Evolutionary conservation across 2,329 filamentous ascomycete genomes (phyloP).

Genomic region (Torrubiella hemipterigena): DNA sequence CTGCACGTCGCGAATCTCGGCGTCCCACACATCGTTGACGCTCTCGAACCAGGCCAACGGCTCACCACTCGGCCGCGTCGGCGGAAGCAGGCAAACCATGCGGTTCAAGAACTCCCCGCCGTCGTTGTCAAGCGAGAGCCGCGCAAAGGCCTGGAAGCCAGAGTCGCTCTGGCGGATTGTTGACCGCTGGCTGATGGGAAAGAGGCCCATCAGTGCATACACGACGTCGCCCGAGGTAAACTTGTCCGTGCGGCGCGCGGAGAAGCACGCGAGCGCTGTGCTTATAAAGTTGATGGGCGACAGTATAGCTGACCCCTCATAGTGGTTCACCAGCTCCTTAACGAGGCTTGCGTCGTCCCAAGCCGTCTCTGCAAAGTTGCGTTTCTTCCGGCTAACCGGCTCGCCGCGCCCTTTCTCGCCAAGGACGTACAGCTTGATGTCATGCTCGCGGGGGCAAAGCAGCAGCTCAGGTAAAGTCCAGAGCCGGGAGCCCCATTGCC

Average conservation of each 20-base stretch:
- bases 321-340: constrained; percentile 31
- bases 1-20: constrained; percentile 31
- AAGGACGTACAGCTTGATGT: constrained; percentile 7
- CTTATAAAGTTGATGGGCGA: constrained; percentile 26
- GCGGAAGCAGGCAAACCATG: constrained; percentile 28
- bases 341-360: constrained; percentile 26
- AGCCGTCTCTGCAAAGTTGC: constrained; percentile 24
- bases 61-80: neutral
- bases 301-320: constrained; percentile 26
- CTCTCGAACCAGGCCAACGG: constrained; percentile 25
- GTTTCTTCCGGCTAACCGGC: constrained; percentile 18
- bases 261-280: constrained; percentile 18
- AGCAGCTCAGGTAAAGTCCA: constrained; percentile 31
- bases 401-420: constrained; percentile 3
- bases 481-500: constrained; percentile 29
- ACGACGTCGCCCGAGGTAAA: constrained; percentile 26
- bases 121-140: constrained; percentile 31
- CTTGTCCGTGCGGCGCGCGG: constrained; percentile 20
- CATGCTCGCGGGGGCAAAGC: constrained; percentile 11
- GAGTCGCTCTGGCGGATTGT: constrained; percentile 23
- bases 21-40: constrained; percentile 24
- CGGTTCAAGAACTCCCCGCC: constrained; percentile 30
- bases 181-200: constrained; percentile 22
- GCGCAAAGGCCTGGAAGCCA: constrained; percentile 33
- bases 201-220: constrained; percentile 33